Conservation (phyloP, 2,329 filamentous ascomycete species). For the Monilinia fructicola region DNA sequence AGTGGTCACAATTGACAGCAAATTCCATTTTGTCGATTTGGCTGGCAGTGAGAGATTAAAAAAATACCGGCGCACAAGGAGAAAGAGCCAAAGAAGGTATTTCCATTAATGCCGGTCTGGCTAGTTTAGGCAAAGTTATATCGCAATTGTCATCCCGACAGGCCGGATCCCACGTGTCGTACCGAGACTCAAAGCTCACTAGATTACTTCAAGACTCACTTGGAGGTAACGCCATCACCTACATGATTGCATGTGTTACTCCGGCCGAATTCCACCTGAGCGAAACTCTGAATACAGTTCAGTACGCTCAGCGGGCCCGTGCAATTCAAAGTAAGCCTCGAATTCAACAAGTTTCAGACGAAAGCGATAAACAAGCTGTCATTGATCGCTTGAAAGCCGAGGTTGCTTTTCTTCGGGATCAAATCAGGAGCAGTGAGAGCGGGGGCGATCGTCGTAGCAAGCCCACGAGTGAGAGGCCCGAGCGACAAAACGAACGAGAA, state of each 20-base stretch:
- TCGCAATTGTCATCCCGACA: constrained; percentile 92
- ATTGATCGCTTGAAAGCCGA: constrained; percentile 94
- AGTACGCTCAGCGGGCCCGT: constrained; percentile 93
- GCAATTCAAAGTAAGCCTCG: constrained; percentile 97
- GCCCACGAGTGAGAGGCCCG: constrained; percentile 63
- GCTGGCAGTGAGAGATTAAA: constrained; percentile 95
- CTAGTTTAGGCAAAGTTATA: constrained; percentile 95
- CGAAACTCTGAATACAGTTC: constrained; percentile 95
- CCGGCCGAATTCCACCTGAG: constrained; percentile 96
- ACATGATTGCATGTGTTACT: constrained; percentile 99
- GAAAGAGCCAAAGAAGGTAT: constrained; percentile 95
- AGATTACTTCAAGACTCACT: constrained; percentile 93
- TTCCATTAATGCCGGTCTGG: constrained; percentile 94
- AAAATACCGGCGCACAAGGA: constrained; percentile 94
- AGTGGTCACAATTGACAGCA: constrained; percentile 89
- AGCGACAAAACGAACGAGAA: constrained; percentile 81
- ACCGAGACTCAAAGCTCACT: constrained; percentile 96
- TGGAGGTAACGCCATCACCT: constrained; percentile 95
- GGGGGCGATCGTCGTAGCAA: constrained; percentile 56
- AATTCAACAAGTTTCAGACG: constrained; percentile 86
- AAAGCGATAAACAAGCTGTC: constrained; percentile 88
- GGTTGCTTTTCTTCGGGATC: constrained; percentile 88
- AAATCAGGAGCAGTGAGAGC: constrained; percentile 81
- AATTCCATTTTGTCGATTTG: constrained; percentile 96
- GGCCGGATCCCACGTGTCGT: constrained; percentile 87